Base-by-base conservation (phyloP, 2,329 filamentous ascomycete species). In the Aureobasidium melanogenum region DNA sequence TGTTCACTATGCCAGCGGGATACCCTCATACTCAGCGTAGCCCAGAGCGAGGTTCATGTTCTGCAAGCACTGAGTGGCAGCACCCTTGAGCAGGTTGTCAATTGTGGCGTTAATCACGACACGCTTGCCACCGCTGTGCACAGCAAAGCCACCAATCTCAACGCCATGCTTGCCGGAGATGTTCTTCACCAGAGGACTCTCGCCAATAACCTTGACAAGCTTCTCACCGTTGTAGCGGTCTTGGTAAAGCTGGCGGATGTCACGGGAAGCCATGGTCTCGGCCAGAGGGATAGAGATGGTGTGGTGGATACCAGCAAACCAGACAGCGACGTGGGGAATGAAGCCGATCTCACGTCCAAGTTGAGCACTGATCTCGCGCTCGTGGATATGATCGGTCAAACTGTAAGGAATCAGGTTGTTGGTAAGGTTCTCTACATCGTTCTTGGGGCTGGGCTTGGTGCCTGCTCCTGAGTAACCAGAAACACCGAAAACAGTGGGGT, bases 171-270 rank as follows among this genome's bases (percentile, higher is more conserved):
- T 89, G 65, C 88, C 85, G 67, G 84, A 84, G 69, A 97, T 97
- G 67, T 85, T 80, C 78, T 91, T 95, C 61, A 97, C 93, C 12
- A 86, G 78, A 3, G 93, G 94, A 0, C 89, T 83, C 74, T 97
- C 93, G 59, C 93, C 93, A 5, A 89, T 84, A 22, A 97, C 85
- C 82, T 94, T 96, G 72, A 99, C 87, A 17, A 99, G 85, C 77
- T 91, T 93, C 82, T 97, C 94, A 55, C 92, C 92, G 6, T 93
- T 93, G 71, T 96, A 99, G 26, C 93, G 85, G 69, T 97, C 93
- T 76, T 97, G 93, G 80, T 96, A 99, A 62, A 97, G 80, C 71
- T 96, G 90, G 64, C 94, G 86, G 67, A 99, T 91, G 72, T 97
- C 92, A 57, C 94, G 88, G 44, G 89, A 92, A 2, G 86, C 89